phyloP scores from a whole-genome alignment of 202 grass and related monocot genomes.

The Digitaria exilis region DNA sequence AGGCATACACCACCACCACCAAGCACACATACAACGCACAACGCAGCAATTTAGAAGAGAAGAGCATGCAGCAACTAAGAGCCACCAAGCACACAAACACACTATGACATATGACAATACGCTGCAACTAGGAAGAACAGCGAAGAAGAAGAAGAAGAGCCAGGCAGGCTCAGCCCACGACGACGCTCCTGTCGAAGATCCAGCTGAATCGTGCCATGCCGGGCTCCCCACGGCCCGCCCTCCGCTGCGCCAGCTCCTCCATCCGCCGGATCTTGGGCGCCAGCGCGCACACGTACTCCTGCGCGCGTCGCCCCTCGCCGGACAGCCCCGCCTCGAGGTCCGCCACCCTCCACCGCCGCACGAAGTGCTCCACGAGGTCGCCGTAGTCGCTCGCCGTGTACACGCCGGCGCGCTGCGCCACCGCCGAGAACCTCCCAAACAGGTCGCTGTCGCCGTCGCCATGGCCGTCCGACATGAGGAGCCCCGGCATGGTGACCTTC shows the following conservation, averaged over 20 bases:
- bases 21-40: too few species aligned
- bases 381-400: slow-evolving; percentile 73
- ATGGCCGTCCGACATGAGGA: slow-evolving; percentile 50
- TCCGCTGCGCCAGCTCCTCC: slow-evolving; percentile 37
- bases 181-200: slow-evolving; percentile 45
- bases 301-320: slow-evolving; percentile 53
- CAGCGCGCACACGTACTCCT: slow-evolving; percentile 61
- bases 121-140: too few species aligned
- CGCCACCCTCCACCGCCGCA: slow-evolving; percentile 51
- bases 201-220: slow-evolving; percentile 27
- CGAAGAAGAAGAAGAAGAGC: neutral
- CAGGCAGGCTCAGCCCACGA: slow-evolving; percentile 2
- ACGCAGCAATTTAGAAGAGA: too few species aligned
- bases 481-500: slow-evolving; percentile 60
- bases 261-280: slow-evolving; percentile 39
- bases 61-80: too few species aligned
- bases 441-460: slow-evolving; percentile 23
- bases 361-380: slow-evolving; percentile 63
- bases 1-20: too few species aligned
- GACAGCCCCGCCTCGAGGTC: slow-evolving; percentile 52
- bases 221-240: neutral
- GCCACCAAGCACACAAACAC: too few species aligned
- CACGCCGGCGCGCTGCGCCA: slow-evolving; percentile 55
- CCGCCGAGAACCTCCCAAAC: slow-evolving; percentile 54
- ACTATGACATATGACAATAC: too few species aligned